Evolutionary conservation across 2,329 filamentous ascomycete species (phyloP), one percentile per base, ranked within the genome.

Genomic region (Fusarium brachygibbosum): DNA sequence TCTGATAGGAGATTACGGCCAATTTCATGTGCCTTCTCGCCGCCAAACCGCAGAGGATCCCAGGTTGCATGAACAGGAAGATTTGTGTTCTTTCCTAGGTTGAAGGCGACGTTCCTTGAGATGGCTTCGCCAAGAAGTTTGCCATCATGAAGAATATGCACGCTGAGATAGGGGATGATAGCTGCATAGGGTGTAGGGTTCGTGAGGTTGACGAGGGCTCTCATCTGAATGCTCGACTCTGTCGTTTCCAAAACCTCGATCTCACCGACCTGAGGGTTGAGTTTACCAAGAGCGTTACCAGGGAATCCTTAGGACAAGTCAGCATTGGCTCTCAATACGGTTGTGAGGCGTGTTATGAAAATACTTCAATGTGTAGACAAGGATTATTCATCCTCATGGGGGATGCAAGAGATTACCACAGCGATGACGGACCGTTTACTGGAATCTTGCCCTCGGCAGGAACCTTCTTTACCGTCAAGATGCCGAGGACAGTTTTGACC

Each of bases 141-240:
- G 13, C 86, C 88, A 73, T 97, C 94, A 73, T 88, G 89, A 31
- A 92, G 78, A 41, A 98, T 81, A 66, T 94, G 88, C 42, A 97
- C 86, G 76, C 91, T 94, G 68, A 93, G 80, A 66, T 89, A 95
- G 3, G 95, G 95, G n/a, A 98, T 84, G 3, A 83, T 84, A 6
- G 93, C 94, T 6, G 92, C 90, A 78, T 98, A 98, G 6, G 90
- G 86, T 0, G 94, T 97, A 2, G 95, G 94, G 75, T 99, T 99
- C 6, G 93, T 97, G 63, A 97, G 85, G 76, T 96, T 97, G 74
- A 97, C 85, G 38, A 84, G 81, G 16, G 92, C 91, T 74, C 89
- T 84, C 35, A 98, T 81, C 21, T 86, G 88, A 46, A 98, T 83
- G 5, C 91, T 91, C 4, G 88, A 88, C 35, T 86, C 82, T 2